Evolutionary conservation across 495 filamentous ascomycete species (phyloP), one percentile per base, ranked within the genome.

Genomic region (Delitschia confertaspora): DNA sequence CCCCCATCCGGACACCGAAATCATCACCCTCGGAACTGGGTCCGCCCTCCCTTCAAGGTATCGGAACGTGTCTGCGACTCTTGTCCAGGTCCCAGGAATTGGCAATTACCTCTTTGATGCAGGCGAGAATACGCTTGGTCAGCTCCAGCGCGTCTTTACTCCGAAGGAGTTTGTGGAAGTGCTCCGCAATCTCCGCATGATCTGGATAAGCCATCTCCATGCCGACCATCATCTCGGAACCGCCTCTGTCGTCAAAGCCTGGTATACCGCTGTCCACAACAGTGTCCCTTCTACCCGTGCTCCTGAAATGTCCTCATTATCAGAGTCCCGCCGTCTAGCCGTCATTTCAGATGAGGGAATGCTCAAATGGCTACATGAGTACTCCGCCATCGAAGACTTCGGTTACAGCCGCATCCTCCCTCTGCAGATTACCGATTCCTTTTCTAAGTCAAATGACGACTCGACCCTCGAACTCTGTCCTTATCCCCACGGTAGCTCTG

Each of bases 201-300:
- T 99, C 40, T 95, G 85, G 82, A 89, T 99, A 58, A 89, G 83
- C 57, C 91, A 99, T 62, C 64, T 89, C 38, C 91, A 99, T 57
- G 91, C 91, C 20, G 91, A 99, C 66, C 91, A 99, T 62, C 91
- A 99, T 56, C 74, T 96, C 14, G 91, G 91, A 22, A 84, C 79
- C 0, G 70, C 71, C 19, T 72, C 80, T 13, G 65, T 95, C 19
- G 80, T 99, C 55, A 80, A 72, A 59, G 83, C 83, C 13, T 89
- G 85, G 78, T 78, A 82, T 45, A 56, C 68, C 13, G 66, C 63
- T 25, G 79, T 62, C 23, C 53, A 66, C 38, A 31, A 51, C 18
- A 26, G 46, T 9, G 35, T 58, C 16, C 55, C 61, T 0, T 17
- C 45, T 0, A 13, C 38, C 16, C 23, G 33, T 9, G 33, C 27